These are phyloP conservation scores for Harringtonia aguacate DNA, from an alignment of 2,329 filamentous ascomycete genomes.

Conservation along the genomic window DNA sequence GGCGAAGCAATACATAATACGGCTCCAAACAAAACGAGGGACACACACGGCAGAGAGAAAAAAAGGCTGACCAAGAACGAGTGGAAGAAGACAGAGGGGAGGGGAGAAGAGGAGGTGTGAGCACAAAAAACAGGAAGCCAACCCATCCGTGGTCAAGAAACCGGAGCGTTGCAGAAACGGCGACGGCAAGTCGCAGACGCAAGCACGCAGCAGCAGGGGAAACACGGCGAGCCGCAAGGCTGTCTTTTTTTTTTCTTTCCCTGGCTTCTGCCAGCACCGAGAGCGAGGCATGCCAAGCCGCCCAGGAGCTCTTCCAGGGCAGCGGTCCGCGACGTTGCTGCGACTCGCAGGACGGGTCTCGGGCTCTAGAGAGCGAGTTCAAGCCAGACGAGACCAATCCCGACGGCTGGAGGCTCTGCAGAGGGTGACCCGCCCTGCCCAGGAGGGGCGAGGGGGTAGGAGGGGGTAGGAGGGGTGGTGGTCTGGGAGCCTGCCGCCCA, in stretches of 20 bases:
- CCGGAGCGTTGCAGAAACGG: conserved; percentile 4
- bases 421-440: no score
- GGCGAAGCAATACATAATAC: no score
- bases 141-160: conserved; percentile 2
- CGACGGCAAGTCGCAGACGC: background rate
- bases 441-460: no score
- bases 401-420: no score
- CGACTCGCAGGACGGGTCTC: conserved; percentile 6
- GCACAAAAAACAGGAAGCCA: background rate
- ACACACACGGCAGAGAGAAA: background rate
- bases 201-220: no score
- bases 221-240: no score
- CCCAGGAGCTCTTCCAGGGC: conserved; percentile 5
- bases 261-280: background rate
- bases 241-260: background rate
- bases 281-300: conserved; percentile 2
- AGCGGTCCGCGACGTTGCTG: conserved; percentile 10
- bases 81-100: background rate
- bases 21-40: background rate
- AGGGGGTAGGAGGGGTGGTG: no score
- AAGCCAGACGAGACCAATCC: background rate
- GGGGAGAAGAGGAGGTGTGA: background rate
- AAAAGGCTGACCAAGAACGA: background rate
- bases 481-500: no score
- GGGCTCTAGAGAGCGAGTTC: background rate